A percentile compares a stretch with the other conserved stretches of the same genome.
These are phyloP conservation scores for Ceratobasidium theobromae DNA, from an alignment of 1,284 basidiomycete genomes.

Conservation along the genomic window DNA sequence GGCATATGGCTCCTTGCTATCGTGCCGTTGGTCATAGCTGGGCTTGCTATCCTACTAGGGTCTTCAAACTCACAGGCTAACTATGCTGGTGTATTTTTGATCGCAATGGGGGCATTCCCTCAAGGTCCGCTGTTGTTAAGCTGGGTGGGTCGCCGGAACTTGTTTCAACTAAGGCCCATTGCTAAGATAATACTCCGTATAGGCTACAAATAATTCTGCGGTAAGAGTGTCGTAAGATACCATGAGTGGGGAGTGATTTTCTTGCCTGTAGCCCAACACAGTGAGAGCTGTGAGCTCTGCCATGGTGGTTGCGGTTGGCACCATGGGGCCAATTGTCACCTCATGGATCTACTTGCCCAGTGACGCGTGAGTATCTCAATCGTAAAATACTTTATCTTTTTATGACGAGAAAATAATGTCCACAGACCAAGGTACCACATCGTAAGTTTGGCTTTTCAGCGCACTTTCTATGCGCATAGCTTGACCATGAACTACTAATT, in stretches of 20 bases:
- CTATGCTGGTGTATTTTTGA: conserved; percentile 35
- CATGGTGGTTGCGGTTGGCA: conserved; percentile 36
- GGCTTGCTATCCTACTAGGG: conserved; percentile 34
- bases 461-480: not conserved
- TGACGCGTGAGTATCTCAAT: conserved; percentile 31
- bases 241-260: not conserved
- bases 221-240: not conserved
- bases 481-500: not conserved
- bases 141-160: conserved; percentile 33
- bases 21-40: conserved; percentile 32
- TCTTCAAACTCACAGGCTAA: conserved; percentile 31
- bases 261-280: conserved; percentile 29
- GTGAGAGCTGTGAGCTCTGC: conserved; percentile 36
- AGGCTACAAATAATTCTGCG: conserved; percentile 36
- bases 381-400: not conserved
- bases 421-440: conserved; percentile 32
- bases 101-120: conserved; percentile 37
- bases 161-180: not conserved
- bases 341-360: conserved; percentile 37
- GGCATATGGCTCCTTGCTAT: conserved; percentile 36
- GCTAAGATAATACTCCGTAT: not conserved
- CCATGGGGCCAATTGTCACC: conserved; percentile 36
- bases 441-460: conserved; percentile 18
- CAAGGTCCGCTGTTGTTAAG: conserved; percentile 35
- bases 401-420: not conserved